A percentile compares a stretch with the other conserved stretches of the same genome.
phyloP scores from a whole-genome alignment of 805 yeast genomes.

The Lipomyces yamadae region DNA sequence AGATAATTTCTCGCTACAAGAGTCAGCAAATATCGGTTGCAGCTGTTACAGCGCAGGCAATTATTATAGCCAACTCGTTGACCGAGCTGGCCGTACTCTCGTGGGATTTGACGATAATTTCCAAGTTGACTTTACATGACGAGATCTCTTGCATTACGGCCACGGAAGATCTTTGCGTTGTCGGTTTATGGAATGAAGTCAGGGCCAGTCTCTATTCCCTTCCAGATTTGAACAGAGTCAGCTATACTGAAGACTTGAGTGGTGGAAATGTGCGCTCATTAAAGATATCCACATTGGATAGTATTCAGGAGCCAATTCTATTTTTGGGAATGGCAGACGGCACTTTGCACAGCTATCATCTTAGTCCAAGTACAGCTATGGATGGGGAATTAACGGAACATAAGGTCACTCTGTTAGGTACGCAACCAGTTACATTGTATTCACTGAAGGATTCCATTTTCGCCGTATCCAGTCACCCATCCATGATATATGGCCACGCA shows the following conservation, averaged over 20 bases:
- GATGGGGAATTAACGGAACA: slow-evolving; percentile 26
- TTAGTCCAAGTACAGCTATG: slow-evolving; percentile 12
- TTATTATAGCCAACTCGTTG: slow-evolving; percentile 17
- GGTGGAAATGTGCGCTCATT: slow-evolving; percentile 33
- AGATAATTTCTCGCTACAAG: background rate
- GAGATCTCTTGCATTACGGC: slow-evolving; percentile 32
- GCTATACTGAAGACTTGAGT: slow-evolving; percentile 15
- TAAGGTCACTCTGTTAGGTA: slow-evolving; percentile 27
- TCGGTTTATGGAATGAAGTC: slow-evolving; percentile 29
- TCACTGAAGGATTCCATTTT: slow-evolving; percentile 20
- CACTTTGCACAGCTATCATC: slow-evolving; percentile 23
- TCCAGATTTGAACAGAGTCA: slow-evolving; percentile 10
- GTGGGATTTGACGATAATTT: slow-evolving; percentile 8
- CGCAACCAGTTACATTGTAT: slow-evolving; percentile 33
- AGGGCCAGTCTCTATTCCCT: slow-evolving; percentile 14
- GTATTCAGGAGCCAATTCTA: slow-evolving; percentile 22
- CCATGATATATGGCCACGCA: slow-evolving; percentile 31
- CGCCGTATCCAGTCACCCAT: slow-evolving; percentile 35
- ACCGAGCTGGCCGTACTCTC: slow-evolving; percentile 8
- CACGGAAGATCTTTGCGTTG: slow-evolving; percentile 19
- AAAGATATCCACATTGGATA: slow-evolving; percentile 19
- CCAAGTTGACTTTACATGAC: slow-evolving; percentile 2
- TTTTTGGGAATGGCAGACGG: slow-evolving; percentile 37
- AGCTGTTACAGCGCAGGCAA: slow-evolving; percentile 7
- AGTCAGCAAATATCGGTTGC: slow-evolving; percentile 22